phyloP scores from a whole-genome alignment of 805 yeast species.

The Komagataella ulmi region DNA sequence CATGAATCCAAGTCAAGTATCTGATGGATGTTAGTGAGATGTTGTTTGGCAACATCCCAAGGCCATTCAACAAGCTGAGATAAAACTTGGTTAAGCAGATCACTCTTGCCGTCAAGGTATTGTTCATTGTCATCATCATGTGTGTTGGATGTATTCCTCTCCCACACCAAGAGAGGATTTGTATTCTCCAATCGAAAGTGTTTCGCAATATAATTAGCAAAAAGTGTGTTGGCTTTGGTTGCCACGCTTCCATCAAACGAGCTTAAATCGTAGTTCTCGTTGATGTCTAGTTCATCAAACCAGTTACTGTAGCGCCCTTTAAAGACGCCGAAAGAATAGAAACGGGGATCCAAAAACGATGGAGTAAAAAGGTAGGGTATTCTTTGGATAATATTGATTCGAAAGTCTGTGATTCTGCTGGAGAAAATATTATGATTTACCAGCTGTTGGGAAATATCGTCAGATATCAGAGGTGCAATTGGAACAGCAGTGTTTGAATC shows the following conservation, averaged over 20 bases:
- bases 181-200: neutral
- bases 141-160: neutral
- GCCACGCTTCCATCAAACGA: conserved; percentile 21
- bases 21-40: neutral
- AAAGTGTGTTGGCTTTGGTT: conserved; percentile 14
- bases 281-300: conserved; percentile 31
- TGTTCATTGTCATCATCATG: neutral
- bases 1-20: neutral
- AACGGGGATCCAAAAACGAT: conserved; percentile 15
- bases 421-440: conserved; percentile 11
- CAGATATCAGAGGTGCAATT: conserved; percentile 45
- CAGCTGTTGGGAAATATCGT: conserved; percentile 35
- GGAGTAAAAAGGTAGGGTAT: conserved; percentile 51
- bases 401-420: conserved; percentile 6
- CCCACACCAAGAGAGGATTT: neutral
- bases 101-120: neutral
- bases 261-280: conserved; percentile 34
- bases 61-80: neutral
- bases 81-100: neutral
- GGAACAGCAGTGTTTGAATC: conserved; percentile 25
- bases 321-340: neutral
- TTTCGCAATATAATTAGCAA: conserved; percentile 7
- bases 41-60: neutral
- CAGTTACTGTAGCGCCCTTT: conserved; percentile 19
- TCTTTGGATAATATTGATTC: conserved; percentile 20